Base-by-base conservation (phyloP, 2,329 filamentous ascomycete species). In the Penicillium polonicum region DNA sequence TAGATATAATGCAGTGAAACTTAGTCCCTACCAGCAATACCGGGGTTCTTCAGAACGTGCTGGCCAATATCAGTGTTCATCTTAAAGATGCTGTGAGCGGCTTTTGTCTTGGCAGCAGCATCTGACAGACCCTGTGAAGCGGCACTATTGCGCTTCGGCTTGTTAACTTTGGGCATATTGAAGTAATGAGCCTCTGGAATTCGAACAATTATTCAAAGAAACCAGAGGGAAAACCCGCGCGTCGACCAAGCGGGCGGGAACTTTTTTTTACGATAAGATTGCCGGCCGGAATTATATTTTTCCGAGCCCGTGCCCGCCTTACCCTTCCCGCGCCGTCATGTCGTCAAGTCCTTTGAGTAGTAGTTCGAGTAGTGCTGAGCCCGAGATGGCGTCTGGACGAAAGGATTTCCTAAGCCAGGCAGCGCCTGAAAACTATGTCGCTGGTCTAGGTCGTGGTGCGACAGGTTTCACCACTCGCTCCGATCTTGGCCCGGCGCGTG, bases 381-480 rank as follows among this genome's bases (percentile, higher is more conserved):
- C 60, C 68, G 76, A 42, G 7, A 88, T 88, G 85, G 82, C 83
- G 57, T 74, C 72, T 53, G 82, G 82, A 59, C 82, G 84, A 68
- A 88, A 91, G 80, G 92, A 97, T 77, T 97, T 97, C 71, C 78
- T 97, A 60, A 92, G 84, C 77, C 92, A 96, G 76, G 88, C 89
- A 61, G 89, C 89, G 55, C 89, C 89, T 13, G 89, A 92, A 69
- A 93, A 92, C 76, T 93, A 93, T 71, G 93, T 99, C 63, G 94
- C 94, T 63, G 94, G 94, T 84, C 87, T 99, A 62, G 94, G 94
- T 78, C 90, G 95, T 83, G 94, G 94, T 78, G 95, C 95, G 23
- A 99, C 94, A 8, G 94, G 95, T 60, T 99, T 99, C 79, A 97
- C 94, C 17, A 99, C 94, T 41, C 87, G 95, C 70, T 97, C 93